A percentile compares a stretch with the other conserved stretches of the same genome.
Conservation (phyloP, 2,329 filamentous ascomycete species). For the Aureobasidium zeae region DNA sequence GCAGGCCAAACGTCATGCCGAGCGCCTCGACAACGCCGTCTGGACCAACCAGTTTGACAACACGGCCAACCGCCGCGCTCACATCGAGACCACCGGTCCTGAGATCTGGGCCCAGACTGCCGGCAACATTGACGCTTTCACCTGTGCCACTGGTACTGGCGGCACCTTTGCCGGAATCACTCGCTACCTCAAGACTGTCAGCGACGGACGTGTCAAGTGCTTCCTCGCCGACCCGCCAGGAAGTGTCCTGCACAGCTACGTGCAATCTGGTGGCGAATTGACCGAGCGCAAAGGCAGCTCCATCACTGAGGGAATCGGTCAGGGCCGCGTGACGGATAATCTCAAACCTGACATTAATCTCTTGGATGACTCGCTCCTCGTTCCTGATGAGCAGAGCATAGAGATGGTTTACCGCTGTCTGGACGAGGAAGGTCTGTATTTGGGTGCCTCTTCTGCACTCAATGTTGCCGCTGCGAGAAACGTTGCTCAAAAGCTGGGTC, state of each 20-base stretch:
- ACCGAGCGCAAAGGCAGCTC: constrained; percentile 73
- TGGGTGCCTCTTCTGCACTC: constrained; percentile 85
- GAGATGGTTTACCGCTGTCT: constrained; percentile 96
- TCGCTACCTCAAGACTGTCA: constrained; percentile 76
- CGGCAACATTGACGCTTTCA: constrained; percentile 85
- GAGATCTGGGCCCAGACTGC: constrained; percentile 93
- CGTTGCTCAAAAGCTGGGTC: constrained; percentile 81
- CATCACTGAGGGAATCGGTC: constrained; percentile 96
- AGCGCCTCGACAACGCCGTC: constrained; percentile 73
- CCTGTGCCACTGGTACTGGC: constrained; percentile 85
- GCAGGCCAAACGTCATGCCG: constrained; percentile 85
- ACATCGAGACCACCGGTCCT: constrained; percentile 92
- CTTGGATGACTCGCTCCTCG: constrained; percentile 73
- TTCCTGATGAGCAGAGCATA: constrained; percentile 88
- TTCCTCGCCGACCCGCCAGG: constrained; percentile 93
- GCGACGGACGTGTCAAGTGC: constrained; percentile 67
- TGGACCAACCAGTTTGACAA: constrained; percentile 99
- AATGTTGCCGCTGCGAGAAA: constrained; percentile 95
- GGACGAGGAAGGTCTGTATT: constrained; percentile 90
- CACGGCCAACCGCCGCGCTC: constrained; percentile 81
- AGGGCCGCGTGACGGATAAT: constrained; percentile 95
- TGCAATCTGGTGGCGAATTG: constrained; percentile 73
- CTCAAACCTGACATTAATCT: constrained; percentile 73
- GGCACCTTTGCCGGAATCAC: constrained; percentile 87
- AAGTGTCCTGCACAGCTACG: constrained; percentile 85